These are phyloP conservation scores for Cutaneotrichosporon mucoides DNA, from an alignment of 1,284 basidiomycete genomes.

Conservation along the genomic window DNA sequence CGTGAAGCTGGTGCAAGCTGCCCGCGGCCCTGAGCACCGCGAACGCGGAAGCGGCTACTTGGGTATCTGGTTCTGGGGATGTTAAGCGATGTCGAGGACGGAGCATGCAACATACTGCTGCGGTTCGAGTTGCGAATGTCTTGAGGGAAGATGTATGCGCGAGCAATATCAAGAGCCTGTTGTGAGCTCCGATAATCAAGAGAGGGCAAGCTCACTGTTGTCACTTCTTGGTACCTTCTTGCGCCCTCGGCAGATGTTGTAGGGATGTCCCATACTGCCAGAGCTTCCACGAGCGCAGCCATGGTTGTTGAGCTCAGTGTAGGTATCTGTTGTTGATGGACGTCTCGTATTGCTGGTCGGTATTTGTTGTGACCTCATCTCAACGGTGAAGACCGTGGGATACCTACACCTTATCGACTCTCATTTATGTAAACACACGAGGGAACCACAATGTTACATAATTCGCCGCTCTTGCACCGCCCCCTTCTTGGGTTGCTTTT, in stretches of 20 bases:
- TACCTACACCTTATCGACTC: no score
- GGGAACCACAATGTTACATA: not conserved
- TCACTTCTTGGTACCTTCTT: slow-evolving; percentile 22
- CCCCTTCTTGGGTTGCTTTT: no score
- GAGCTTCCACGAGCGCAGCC: slow-evolving; percentile 27
- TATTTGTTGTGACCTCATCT: not conserved
- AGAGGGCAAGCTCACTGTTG: slow-evolving; percentile 19
- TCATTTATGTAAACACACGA: no score
- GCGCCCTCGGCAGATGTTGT: slow-evolving; percentile 30
- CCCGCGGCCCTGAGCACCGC: slow-evolving; percentile 14
- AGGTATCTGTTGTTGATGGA: not conserved
- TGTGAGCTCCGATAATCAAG: slow-evolving; percentile 1
- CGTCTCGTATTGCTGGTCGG: slow-evolving; percentile 1
- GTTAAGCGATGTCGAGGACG: not conserved
- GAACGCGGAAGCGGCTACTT: slow-evolving; percentile 29
- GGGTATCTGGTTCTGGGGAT: slow-evolving; percentile 17
- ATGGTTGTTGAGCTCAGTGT: slow-evolving; percentile 4
- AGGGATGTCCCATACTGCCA: slow-evolving; percentile 32
- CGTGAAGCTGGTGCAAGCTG: slow-evolving; percentile 19
- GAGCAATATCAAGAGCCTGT: slow-evolving; percentile 25
- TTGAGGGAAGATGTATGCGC: slow-evolving; percentile 24
- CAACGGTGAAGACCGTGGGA: not conserved
- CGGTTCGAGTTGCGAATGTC: slow-evolving; percentile 18
- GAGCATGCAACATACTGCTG: not conserved
- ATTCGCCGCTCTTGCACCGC: no score